A percentile compares a stretch with the other conserved stretches of the same genome.
Conservation (phyloP, 352 stramenopile species). For the Thalassiosira exigua region DNA sequence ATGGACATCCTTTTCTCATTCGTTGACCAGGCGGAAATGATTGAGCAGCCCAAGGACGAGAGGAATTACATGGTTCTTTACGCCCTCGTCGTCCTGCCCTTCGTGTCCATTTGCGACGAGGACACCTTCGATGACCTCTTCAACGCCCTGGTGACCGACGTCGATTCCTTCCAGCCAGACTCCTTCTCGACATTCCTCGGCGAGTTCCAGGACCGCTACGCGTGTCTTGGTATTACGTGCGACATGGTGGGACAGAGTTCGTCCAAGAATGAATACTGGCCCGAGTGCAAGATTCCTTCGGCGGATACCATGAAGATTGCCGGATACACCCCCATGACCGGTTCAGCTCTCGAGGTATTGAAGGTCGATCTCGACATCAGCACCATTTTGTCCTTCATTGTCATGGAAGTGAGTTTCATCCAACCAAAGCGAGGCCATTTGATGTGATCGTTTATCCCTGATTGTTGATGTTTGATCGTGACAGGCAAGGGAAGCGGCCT, state of each 20-base stretch:
- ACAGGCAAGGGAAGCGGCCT: conserved; percentile 60
- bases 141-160: conserved; percentile 48
- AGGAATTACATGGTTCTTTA: conserved; percentile 76
- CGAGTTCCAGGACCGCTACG: conserved; percentile 64
- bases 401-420: conserved; percentile 66
- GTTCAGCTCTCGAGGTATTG: conserved; percentile 39
- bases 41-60: conserved; percentile 23
- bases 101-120: conserved; percentile 73
- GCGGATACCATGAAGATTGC: conserved; percentile 28
- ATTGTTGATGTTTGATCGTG: conserved; percentile 8
- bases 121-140: conserved; percentile 60
- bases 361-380: conserved; percentile 82
- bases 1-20: too few species aligned
- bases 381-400: conserved; percentile 70
- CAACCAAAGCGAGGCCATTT: neutral
- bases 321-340: conserved; percentile 65
- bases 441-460: neutral
- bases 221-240: conserved; percentile 79
- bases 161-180: conserved; percentile 28
- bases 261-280: conserved; percentile 45
- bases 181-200: conserved; percentile 48
- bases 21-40: conserved; percentile 33
- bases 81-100: conserved; percentile 68
- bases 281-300: conserved; percentile 51
- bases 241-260: conserved; percentile 58